These are phyloP conservation scores for Stylosanthes scabra DNA, from an alignment of 331 rosid species.

Conservation along the genomic window DNA sequence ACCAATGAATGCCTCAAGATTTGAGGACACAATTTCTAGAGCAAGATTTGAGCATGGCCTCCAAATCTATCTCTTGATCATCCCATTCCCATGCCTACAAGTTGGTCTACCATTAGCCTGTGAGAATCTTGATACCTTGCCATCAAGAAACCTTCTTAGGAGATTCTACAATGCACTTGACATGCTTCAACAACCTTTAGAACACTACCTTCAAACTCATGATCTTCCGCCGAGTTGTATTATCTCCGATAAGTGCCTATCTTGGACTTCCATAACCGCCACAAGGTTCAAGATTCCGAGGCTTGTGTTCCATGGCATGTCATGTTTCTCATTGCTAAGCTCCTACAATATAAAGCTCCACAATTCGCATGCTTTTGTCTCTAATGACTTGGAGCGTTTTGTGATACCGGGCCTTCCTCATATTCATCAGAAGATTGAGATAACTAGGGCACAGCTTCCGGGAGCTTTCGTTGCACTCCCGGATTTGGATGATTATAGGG, in stretches of 20 bases:
- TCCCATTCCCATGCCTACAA: conserved; percentile 59
- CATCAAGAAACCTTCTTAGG: conserved; percentile 48
- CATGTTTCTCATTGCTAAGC: conserved; percentile 65
- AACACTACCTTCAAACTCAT: conserved; percentile 45
- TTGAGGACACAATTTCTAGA: conserved; percentile 44
- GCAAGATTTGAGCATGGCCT: conserved; percentile 48
- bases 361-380: conserved; percentile 45
- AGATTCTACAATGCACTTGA: conserved; percentile 57
- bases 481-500: conserved; percentile 57
- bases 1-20: conserved; percentile 65
- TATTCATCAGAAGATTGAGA: conserved; percentile 48
- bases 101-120: conserved; percentile 67
- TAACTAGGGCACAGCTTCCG: conserved; percentile 68
- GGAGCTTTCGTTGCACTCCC: conserved; percentile 61
- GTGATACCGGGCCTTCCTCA: conserved; percentile 59
- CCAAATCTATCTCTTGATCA: conserved; percentile 41
- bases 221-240: conserved; percentile 59
- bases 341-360: conserved; percentile 52
- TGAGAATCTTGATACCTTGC: conserved; percentile 73
- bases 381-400: conserved; percentile 55
- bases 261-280: conserved; percentile 65
- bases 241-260: conserved; percentile 61
- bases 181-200: conserved; percentile 63
- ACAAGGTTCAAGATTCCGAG: conserved; percentile 60
- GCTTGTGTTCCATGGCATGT: conserved; percentile 77